These are phyloP conservation scores for Immersiella caudata DNA, from an alignment of 495 filamentous ascomycete genomes.

Conservation along the genomic window DNA sequence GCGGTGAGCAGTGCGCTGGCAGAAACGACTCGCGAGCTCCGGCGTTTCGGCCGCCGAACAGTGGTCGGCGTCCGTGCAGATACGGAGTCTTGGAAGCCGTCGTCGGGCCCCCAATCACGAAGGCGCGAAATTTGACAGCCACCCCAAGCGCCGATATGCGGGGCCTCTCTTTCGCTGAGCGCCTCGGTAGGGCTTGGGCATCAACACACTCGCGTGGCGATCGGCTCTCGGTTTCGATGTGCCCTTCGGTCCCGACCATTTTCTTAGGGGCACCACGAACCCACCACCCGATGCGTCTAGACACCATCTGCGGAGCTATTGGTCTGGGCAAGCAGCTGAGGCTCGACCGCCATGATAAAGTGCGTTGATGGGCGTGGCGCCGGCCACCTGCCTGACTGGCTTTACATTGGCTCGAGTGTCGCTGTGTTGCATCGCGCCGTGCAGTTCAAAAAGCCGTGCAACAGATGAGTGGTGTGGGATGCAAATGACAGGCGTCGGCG, in stretches of 20 bases:
- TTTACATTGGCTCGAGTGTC: conserved; percentile 16
- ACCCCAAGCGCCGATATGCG: background rate
- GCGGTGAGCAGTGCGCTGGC: background rate
- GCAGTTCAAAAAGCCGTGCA: background rate
- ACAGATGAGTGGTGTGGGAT: background rate
- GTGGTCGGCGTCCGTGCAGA: background rate
- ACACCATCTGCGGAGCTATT: conserved; percentile 7
- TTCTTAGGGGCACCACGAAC: background rate
- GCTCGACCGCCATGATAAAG: conserved; percentile 9
- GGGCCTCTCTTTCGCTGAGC: background rate
- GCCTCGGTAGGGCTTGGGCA: conserved; percentile 8
- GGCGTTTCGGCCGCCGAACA: background rate
- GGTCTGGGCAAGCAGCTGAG: conserved; percentile 11
- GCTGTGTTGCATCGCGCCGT: background rate
- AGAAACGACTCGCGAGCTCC: background rate
- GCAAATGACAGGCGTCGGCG: background rate
- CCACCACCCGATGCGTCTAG: background rate
- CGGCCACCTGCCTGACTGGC: background rate
- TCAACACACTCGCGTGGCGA: conserved; percentile 4
- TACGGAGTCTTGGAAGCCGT: background rate
- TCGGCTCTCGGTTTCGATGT: conserved; percentile 12
- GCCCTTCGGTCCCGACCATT: conserved; percentile 21
- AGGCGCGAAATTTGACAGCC: background rate
- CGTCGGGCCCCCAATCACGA: background rate
- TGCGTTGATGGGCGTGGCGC: background rate